Evolutionary conservation across 2,329 filamentous ascomycete genomes (phyloP), one percentile per base, ranked within the genome.

Genomic region (Fusarium verrucosum): DNA sequence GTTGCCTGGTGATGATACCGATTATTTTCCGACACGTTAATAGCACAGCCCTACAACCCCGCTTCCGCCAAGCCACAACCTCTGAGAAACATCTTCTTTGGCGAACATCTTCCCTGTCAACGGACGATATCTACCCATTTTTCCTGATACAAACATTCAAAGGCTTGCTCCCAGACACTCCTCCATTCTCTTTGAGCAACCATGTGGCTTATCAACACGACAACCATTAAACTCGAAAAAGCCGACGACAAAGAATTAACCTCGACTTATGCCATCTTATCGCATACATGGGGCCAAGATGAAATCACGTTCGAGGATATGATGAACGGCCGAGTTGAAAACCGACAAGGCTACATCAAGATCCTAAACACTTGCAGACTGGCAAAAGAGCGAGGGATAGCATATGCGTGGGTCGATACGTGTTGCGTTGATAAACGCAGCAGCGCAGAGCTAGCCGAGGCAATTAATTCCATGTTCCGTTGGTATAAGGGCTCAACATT

Each of bases 371-470:
- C 55, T 0, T 58, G 55, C 10, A 13, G n/a, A 10, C 2, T 58
- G 0, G 55, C 55, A 0, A 36, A 20, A 7, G 8, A 41, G 7
- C 10, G 20, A 4, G 52, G 30, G 1, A 13, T 58, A 2, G 6
- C n/a, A 2, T 42, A 58, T 1, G 55, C 25, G 16, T 58, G 52
- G 55, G 42, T 50, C 2, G 52, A 58, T 2, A 58, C 55, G 1
- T 58, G 55, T 20, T 58, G 55, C 1, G 26, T 58, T 1, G 55
- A 58, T 1, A 58, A 58, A 11, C 17, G 55, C 2, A 58, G 55
- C 6, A 58, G 55, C 2, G 55, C 55, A 7, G 55, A 58, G 23
- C 6, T 58, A 0, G 53, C 55, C 0, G 55, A 58, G 22, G 55
- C 55, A 0, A 58, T 58, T 0, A 58, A 58, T 6, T 37, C 55